Percentiles rank a stretch among this genome's conserved stretches.
phyloP scores from a whole-genome alignment of 805 yeast species.

The Spathaspora arborariae region DNA sequence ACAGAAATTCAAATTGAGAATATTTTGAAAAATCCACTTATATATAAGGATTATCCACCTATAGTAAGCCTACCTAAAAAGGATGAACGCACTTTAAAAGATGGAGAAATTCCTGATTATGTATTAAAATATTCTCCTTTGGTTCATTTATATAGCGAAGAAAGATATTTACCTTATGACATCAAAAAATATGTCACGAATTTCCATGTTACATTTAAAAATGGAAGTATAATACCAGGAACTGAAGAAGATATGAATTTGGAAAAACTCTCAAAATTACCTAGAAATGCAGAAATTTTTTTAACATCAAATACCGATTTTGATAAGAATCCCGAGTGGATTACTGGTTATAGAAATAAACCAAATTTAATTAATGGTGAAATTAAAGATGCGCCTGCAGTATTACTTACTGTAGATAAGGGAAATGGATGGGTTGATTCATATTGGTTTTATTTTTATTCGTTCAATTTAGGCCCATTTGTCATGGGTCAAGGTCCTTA shows the following conservation, averaged over 20 bases:
- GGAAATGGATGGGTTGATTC: conserved; percentile 96
- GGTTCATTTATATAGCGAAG: conserved; percentile 87
- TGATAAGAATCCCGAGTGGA: conserved; percentile 71
- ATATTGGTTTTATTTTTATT: conserved; percentile 93
- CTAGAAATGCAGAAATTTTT: conserved; percentile 37
- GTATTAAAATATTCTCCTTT: conserved; percentile 68
- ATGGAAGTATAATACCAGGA: conserved; percentile 41
- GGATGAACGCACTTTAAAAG: conserved; percentile 34
- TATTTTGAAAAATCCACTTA: conserved; percentile 7
- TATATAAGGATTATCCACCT: conserved; percentile 28
- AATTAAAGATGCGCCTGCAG: conserved; percentile 74
- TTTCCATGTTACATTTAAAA: conserved; percentile 52
- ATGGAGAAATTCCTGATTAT: conserved; percentile 62
- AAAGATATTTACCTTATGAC: conserved; percentile 80
- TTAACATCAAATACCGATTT: conserved; percentile 72
- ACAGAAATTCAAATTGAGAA: conserved; percentile 7
- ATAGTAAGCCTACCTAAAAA: conserved; percentile 28
- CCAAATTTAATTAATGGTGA: conserved; percentile 74
- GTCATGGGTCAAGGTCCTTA: conserved; percentile 98
- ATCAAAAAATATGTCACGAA: conserved; percentile 63
- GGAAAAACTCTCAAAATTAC: conserved; percentile 27
- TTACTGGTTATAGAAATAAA: conserved; percentile 64
- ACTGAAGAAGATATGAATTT: conserved; percentile 31
- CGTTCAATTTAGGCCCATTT: conserved; percentile 92
- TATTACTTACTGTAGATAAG: conserved; percentile 80